Base-by-base conservation (phyloP, 2,329 filamentous ascomycete genomes). In the Ascochyta fabae region DNA sequence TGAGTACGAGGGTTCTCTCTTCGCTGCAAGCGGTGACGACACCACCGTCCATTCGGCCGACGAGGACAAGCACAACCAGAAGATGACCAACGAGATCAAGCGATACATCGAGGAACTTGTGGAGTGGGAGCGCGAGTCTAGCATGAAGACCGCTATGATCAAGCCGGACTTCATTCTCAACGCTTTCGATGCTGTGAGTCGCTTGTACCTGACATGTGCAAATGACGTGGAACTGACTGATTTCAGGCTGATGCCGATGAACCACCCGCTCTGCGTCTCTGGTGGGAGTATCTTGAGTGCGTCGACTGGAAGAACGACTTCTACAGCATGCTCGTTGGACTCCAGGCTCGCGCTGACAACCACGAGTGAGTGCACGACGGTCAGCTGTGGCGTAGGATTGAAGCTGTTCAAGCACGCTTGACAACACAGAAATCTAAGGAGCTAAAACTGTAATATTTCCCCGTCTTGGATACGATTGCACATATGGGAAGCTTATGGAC, bases 261-360 rank as follows among this genome's bases (percentile, higher is more conserved):
- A 6, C 69, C 72, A 10, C 73, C 74, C 0, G 78, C 78, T 6
- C 65, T 81, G 8, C 70, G 80, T 16, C 71, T 81, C 23, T 80
- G 75, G 75, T 80, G 77, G 76, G 78, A 81, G 66, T 81, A 81
- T 46, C 67, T 81, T 26, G 60, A 79, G 63, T 81, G 78, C 53
- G 68, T 76, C 3, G 67, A 68, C 13, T 81, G 73, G 65, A 76
- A 78, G 42, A 48, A 58, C 10, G 70, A 69, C 2, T 79, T 81
- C 66, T 80, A 80, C 57, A 62, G 75, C 4, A 66, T 73, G 63
- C 69, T 81, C 7, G 73, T 77, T 7, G 53, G 49, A 10, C 51
- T 69, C 9, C 66, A 69, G 39, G 49, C 53, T 39, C 64, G 64
- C 24, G 34, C 53, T 22, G 22, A 41, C 9, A 46, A 39, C 23